Base-by-base conservation (phyloP, 257 asterid species). In the Solanum tarapatanum region DNA sequence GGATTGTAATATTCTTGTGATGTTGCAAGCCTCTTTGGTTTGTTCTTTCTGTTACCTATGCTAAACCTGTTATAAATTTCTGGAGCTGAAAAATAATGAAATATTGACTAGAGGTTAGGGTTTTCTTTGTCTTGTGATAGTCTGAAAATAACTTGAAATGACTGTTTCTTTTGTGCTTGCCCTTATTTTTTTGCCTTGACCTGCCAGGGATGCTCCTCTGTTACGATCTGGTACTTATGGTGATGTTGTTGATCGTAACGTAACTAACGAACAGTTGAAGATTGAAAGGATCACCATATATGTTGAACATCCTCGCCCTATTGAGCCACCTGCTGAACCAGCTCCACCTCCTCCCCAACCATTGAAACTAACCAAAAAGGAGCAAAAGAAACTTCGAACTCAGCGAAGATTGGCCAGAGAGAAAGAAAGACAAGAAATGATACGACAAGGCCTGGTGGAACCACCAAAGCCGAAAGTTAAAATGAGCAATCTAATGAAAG, bases 311-410 rank as follows among this genome's bases (percentile, higher is more conserved):
- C 99, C 99, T 82, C 93, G 97, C 30, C 99, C 99, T 11, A 95
- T 97, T 13, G 98, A 96, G 75, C 99, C 99, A 64, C 99, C 99
- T 39, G 95, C 94, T 68, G 99, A 97, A 85, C 90, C 98, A 17
- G 91, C 94, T 72, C 99, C 96, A 16, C 99, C 99, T 32, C 98
- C 98, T 72, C 99, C 99, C 62, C 99, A 97, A 75, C 99, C 99
- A 62, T 79, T 95, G 89, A 97, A 94, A 93, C 93, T 97, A 55
- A 97, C 99, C 51, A 95, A 94, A 88, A 94, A 92, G 89, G 99
- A 97, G 91, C 99, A 96, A 93, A 97, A 96, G 95, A 97, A 97
- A 88, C 97, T 97, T 8, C 96, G 99, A 77, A 97, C 99, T 9
- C 99, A 97, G 87, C 96, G 99, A 11, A 91, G 99, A 17, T 83